Evolutionary conservation across 2,329 filamentous ascomycete genomes (phyloP), one percentile per base, ranked within the genome.

Genomic region (Bipolaris zeicola): DNA sequence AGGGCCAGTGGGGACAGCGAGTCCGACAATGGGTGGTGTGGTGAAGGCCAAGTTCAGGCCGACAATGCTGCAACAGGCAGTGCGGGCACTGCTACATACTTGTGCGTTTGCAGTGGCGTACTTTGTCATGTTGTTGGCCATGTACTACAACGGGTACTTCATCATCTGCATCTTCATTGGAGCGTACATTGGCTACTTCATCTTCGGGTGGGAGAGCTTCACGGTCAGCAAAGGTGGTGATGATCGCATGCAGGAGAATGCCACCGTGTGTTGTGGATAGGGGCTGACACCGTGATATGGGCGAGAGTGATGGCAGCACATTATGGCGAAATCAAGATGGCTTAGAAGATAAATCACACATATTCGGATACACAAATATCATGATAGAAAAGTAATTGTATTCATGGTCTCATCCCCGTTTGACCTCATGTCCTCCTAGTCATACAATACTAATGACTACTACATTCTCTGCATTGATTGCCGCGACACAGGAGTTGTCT

Each of bases 31-130:
- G 36, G 39, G 22, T 10, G 49, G 43, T 3, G 47, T 5, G 6
- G 34, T 24, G 4, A 37, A 18, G 10, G 41, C 50, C 26, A 64
- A 48, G 14, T 77, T 80, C 64, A 85, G 67, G 11, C 89, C 89
- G 0, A 89, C 77, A 22, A 20, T 89, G 1, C 62, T 83, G n/a
- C 87, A 95, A 73, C 90, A 94, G 69, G 78, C 82, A 0, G 71
- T 91, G 3, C 83, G 90, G 6, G 87, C 90, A 0, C 63, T 88
- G 5, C 72, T 95, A n/a, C 89, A 94, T 66, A 87, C 87, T 80
- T 52, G 86, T 2, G 89, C 91, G 67, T 93, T 95, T 69, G 86
- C 86, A 0, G 84, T 92, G 1, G 90, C 89, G 1, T 96, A 94
- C 73, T 87, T 94, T 66, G 76, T 94, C 66, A 94, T 95, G 90